phyloP scores from a whole-genome alignment of 1,284 basidiomycete species.

The Ganoderma meredithae region DNA sequence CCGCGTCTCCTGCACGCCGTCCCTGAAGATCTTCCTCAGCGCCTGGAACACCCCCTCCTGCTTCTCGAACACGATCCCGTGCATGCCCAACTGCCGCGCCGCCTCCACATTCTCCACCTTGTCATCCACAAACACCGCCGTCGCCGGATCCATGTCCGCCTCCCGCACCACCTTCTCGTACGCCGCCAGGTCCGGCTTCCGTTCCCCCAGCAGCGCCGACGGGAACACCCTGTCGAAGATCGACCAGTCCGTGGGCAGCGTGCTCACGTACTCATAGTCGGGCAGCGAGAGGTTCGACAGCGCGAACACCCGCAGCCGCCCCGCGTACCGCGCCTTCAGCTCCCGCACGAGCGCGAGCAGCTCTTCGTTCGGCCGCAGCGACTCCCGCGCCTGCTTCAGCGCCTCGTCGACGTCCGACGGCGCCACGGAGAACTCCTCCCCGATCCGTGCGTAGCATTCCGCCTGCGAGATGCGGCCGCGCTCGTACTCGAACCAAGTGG shows the following conservation, averaged over 20 bases:
- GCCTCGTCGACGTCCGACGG: constrained; percentile 50
- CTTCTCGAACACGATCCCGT: constrained; percentile 59
- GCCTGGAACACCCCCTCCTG: constrained; percentile 47
- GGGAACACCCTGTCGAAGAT: constrained; percentile 66
- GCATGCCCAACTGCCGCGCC: constrained; percentile 61
- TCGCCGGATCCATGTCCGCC: constrained; percentile 49
- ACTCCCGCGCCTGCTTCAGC: constrained; percentile 55
- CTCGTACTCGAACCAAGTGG: constrained; percentile 65
- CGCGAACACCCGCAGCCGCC: constrained; percentile 53
- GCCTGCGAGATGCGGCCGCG: constrained; percentile 48
- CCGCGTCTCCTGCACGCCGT: constrained; percentile 44
- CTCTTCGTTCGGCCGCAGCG: constrained; percentile 51
- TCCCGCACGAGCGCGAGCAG: constrained; percentile 56
- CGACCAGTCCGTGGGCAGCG: constrained; percentile 54
- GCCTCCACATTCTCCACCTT: constrained; percentile 63
- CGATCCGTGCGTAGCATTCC: constrained; percentile 53
- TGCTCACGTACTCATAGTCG: constrained; percentile 55
- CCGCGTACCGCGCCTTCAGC: constrained; percentile 47
- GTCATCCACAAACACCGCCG: constrained; percentile 63
- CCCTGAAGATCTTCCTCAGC: constrained; percentile 53
- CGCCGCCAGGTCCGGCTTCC: constrained; percentile 52
- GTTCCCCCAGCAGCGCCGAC: constrained; percentile 50
- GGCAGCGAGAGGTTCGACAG: constrained; percentile 69
- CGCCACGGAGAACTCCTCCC: constrained; percentile 50
- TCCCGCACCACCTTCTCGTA: constrained; percentile 57